Evolutionary conservation across 768 basidiomycete species (phyloP).

Genomic region (Hericium alpestre): DNA sequence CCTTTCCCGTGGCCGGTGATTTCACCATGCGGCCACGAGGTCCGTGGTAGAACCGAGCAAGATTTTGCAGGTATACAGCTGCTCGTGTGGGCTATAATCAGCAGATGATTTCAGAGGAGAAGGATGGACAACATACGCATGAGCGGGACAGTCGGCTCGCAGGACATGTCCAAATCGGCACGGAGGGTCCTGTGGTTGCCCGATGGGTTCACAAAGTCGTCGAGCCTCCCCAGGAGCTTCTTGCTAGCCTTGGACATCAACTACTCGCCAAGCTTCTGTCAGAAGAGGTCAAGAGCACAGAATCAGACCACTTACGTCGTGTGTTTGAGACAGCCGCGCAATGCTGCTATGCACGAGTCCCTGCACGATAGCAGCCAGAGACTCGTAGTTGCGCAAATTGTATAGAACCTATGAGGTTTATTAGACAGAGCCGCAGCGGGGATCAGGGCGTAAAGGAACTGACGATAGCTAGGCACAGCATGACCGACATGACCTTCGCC

Average conservation of each 20-base stretch:
- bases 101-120: too few species aligned
- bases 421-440: not conserved
- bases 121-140: not conserved
- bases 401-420: not conserved
- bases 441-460: not conserved
- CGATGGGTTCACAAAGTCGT: not conserved
- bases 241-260: not conserved
- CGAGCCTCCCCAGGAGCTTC: not conserved
- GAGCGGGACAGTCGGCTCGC: not conserved
- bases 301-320: not conserved
- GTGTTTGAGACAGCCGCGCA: not conserved
- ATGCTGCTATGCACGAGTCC: not conserved
- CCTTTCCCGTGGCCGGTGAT: not conserved
- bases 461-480: not conserved
- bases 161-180: not conserved
- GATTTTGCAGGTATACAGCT: too few species aligned
- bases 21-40: not conserved
- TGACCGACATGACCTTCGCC: not conserved
- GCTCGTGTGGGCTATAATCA: too few species aligned
- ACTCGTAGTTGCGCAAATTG: not conserved
- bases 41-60: not conserved
- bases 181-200: not conserved
- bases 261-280: not conserved
- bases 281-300: not conserved
- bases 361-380: not conserved